Conservation (phyloP, 768 basidiomycete genomes). For the Cytidiella melzeri region DNA sequence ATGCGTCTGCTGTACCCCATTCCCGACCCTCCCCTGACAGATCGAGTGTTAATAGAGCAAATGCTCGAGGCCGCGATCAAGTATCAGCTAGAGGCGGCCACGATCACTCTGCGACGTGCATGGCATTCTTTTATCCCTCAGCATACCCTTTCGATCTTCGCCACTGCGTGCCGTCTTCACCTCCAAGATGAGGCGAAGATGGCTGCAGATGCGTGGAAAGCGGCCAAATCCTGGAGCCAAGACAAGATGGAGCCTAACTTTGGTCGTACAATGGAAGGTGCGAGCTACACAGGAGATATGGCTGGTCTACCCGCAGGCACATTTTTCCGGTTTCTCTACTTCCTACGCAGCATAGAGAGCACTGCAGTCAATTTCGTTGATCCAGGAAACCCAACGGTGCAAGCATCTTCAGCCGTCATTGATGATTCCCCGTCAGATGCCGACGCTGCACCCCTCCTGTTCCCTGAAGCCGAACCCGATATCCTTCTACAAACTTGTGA, state of each 20-base stretch:
- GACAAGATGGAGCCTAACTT: slow-evolving; percentile 33
- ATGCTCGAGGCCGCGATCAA: slow-evolving; percentile 25
- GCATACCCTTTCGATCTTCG: slow-evolving; percentile 22
- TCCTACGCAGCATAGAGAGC: slow-evolving; percentile 25
- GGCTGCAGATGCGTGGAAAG: not conserved
- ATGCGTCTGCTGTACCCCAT: slow-evolving; percentile 22
- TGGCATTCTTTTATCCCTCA: not conserved
- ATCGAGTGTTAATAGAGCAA: slow-evolving; percentile 18
- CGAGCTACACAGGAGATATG: not conserved
- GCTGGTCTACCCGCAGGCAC: not conserved
- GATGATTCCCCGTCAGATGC: slow-evolving; percentile 29
- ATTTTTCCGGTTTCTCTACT: not conserved
- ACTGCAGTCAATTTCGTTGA: slow-evolving; percentile 28
- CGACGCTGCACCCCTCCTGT: no score
- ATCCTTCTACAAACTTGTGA: not conserved
- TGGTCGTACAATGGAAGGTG: slow-evolving; percentile 21
- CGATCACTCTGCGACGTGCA: not conserved
- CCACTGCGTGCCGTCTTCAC: slow-evolving; percentile 27
- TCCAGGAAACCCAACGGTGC: no score
- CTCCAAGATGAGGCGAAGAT: slow-evolving; percentile 29
- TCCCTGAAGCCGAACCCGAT: not conserved
- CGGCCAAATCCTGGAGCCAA: slow-evolving; percentile 15
- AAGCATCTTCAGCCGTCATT: slow-evolving; percentile 25
- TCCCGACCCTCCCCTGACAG: slow-evolving; percentile 6
- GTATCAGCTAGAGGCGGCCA: slow-evolving; percentile 21